Percentiles rank a stretch among this genome's conserved stretches.
These are phyloP conservation scores for Apiospora arundinis DNA, from an alignment of 2,329 filamentous ascomycete species.

Conservation along the genomic window DNA sequence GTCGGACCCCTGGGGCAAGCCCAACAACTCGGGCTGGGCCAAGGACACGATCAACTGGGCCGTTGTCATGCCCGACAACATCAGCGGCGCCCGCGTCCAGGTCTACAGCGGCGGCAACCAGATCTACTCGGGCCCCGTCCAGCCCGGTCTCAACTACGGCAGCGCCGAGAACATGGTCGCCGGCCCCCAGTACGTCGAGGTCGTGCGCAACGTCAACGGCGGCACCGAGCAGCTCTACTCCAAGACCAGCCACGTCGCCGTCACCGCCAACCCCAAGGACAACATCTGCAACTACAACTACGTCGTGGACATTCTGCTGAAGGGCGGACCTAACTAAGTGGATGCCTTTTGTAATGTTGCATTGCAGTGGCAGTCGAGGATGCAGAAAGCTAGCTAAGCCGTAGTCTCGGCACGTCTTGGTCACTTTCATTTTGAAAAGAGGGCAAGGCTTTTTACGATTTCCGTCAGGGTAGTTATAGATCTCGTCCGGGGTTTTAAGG, in stretches of 20 bases:
- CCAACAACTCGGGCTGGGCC: not conserved
- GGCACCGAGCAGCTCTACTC: constrained; percentile 13
- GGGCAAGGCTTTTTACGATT: too few relatives aligned
- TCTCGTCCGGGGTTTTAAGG: too few relatives aligned
- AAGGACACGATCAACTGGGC: constrained; percentile 18
- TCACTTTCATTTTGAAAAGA: not conserved
- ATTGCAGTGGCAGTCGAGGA: too few relatives aligned
- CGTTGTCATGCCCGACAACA: constrained; percentile 16
- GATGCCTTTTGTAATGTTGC: not conserved
- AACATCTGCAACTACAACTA: constrained; percentile 20
- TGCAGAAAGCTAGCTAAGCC: not conserved
- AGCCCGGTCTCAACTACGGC: constrained; percentile 17
- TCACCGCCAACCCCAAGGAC: constrained; percentile 11
- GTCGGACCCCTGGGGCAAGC: constrained; percentile 10
- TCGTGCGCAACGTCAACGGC: constrained; percentile 2
- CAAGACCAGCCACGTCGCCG: constrained; percentile 9
- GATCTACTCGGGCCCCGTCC: constrained; percentile 4
- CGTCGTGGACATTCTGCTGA: constrained; percentile 4
- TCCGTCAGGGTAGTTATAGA: too few relatives aligned
- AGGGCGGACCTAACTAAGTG: constrained; percentile 12
- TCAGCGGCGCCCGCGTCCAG: constrained; percentile 7
- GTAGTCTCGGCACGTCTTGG: not conserved
- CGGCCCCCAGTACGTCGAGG: constrained; percentile 12
- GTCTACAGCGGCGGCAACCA: constrained; percentile 11
- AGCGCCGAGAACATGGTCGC: constrained; percentile 16